Conservation (phyloP, 768 basidiomycete species). For the Tephrocybe sp. region DNA sequence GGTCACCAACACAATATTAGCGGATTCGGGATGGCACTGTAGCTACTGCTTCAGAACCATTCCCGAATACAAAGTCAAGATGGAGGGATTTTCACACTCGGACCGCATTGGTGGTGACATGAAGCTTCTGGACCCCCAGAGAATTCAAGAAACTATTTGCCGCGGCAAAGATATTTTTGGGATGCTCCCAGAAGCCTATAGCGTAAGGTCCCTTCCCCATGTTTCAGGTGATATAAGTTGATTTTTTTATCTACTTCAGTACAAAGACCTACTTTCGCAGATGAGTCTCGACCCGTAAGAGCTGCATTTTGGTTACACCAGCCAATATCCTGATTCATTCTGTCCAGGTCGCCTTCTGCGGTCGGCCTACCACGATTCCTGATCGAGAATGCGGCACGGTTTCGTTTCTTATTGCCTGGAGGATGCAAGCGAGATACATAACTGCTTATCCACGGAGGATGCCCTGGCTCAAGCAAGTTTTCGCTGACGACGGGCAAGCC, state of each 20-base stretch:
- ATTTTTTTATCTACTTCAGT: conserved; percentile 30
- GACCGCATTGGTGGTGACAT: conserved; percentile 54
- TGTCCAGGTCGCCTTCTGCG: conserved; percentile 38
- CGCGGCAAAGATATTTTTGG: conserved; percentile 61
- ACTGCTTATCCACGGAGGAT: too few relatives aligned
- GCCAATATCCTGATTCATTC: background rate
- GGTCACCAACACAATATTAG: conserved; percentile 45
- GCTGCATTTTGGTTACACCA: background rate
- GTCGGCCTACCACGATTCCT: conserved; percentile 54
- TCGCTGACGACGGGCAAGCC: too few relatives aligned
- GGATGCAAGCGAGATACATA: conserved; percentile 42
- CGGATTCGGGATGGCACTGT: conserved; percentile 71
- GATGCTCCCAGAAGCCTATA: conserved; percentile 66
- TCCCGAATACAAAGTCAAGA: conserved; percentile 57
- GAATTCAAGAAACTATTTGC: conserved; percentile 61
- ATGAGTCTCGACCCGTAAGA: conserved; percentile 50
- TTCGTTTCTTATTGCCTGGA: conserved; percentile 55
- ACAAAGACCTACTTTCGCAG: conserved; percentile 50
- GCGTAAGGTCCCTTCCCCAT: conserved; percentile 29
- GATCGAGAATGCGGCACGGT: conserved; percentile 46
- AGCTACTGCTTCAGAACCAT: conserved; percentile 66
- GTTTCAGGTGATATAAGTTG: background rate
- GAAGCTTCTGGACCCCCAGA: conserved; percentile 44
- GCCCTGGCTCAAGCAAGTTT: too few relatives aligned
- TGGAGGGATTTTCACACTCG: conserved; percentile 61